phyloP scores from a whole-genome alignment of 345 rosid species.

The Citrus cavaleriei region DNA sequence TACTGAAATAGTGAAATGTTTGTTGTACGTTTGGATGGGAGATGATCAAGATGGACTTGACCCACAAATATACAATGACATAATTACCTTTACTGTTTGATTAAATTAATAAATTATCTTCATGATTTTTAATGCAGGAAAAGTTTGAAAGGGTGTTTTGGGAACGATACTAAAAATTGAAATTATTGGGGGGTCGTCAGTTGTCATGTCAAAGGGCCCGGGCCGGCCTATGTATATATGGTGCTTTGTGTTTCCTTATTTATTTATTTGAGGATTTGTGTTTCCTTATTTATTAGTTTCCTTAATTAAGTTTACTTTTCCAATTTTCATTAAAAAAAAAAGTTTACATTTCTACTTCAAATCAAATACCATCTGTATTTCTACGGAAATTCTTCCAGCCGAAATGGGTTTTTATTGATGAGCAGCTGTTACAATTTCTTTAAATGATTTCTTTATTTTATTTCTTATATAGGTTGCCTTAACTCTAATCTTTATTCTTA shows the following conservation, averaged over 20 bases:
- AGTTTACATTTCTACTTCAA: background rate
- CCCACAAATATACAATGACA: background rate
- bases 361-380: no score
- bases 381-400: no score
- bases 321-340: no score
- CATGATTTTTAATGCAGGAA: background rate
- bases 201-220: background rate
- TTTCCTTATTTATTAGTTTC: background rate
- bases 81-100: no score
- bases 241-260: no score
- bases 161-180: background rate
- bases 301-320: background rate
- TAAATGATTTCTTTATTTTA: no score
- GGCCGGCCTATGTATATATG: background rate
- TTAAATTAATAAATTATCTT: no score
- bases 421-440: no score
- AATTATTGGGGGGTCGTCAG: background rate
- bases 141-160: background rate
- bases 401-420: no score
- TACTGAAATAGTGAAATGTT: background rate
- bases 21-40: background rate
- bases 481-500: no score
- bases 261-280: no score
- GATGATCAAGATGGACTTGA: background rate
- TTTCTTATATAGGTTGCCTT: no score